Base-by-base conservation (phyloP, 495 filamentous ascomycete species). In the Lophiotrema nucula region DNA sequence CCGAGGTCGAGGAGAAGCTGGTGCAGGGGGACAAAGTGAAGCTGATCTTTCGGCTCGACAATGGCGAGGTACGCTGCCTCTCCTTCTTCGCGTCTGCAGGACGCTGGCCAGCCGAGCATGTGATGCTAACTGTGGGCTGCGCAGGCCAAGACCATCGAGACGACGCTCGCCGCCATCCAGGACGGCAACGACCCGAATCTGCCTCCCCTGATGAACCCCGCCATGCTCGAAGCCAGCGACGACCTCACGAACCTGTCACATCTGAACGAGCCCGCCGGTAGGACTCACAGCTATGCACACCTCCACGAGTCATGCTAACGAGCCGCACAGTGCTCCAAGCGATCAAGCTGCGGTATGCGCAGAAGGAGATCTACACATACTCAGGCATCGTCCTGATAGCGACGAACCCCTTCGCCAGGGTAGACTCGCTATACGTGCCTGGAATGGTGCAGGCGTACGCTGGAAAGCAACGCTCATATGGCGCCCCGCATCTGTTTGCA, bases 321-420 rank as follows among this genome's bases (percentile, higher is more conserved):
- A 58, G 49, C 69, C 21, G 58, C 25, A 46, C 65, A 97, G 93
- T 99, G 49, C 74, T 99, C 27, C 93, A 99, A 79, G 93, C 93
- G 23, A 99, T 99, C 69, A 91, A 89, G 69, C 83, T 99, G 66
- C 90, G 93, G 73, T 99, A 99, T 78, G 84, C 88, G 53, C 95
- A 99, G 71, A 97, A 97, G 70, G 93, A 99, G 68, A 99, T 99
- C 67, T 99, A 99, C 80, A 99, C 93, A 69, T 99, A 99, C 77
- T 95, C 89, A 73, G 93, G 93, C 66, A 99, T 99, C 69, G 93
- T 99, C 52, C 76, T 99, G 63, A 99, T 99, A 73, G 93, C 93
- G 49, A 97, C 93, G 42, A 99, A 99, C 76, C 93, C 93, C 8
- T 99, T 99, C 66, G 93, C 95, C 43, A 81, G 93, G 45, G 95